A percentile compares a stretch with the other conserved stretches of the same genome.
These are phyloP conservation scores for Asclepias syriaca DNA, from an alignment of 257 asterid species.

Conservation along the genomic window DNA sequence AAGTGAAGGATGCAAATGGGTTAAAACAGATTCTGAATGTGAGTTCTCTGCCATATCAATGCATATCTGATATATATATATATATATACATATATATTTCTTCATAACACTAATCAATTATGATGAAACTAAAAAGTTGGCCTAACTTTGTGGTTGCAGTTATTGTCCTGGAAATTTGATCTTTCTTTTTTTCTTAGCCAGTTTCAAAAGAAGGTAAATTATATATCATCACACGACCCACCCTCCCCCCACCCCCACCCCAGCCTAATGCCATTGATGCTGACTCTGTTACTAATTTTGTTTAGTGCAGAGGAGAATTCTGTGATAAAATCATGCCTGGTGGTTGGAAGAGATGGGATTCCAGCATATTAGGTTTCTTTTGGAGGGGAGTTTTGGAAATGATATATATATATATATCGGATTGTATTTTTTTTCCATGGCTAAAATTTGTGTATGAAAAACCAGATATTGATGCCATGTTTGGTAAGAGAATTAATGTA, in stretches of 20 bases:
- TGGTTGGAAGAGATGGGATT: too few species aligned
- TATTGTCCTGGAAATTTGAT: constrained; percentile 78
- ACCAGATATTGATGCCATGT: constrained; percentile 11
- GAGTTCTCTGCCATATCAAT: constrained; percentile 20
- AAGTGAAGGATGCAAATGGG: constrained; percentile 60
- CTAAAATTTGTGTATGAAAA: not conserved
- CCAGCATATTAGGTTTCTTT: not conserved
- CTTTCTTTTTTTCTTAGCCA: constrained; percentile 11
- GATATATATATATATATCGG: not conserved
- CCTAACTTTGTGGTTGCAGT: constrained; percentile 34
- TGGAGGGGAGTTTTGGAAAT: not conserved
- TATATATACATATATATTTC: too few species aligned
- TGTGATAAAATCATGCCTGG: not conserved
- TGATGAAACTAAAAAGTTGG: not conserved
- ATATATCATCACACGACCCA: not conserved
- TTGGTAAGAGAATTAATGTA: constrained; percentile 7
- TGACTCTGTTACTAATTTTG: not conserved
- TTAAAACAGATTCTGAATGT: constrained; percentile 83
- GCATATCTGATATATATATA: not conserved
- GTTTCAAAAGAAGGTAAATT: constrained; percentile 2
- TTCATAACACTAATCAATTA: not conserved
- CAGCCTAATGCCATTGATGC: not conserved
- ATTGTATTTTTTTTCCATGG: constrained; percentile 29
- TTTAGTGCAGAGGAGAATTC: constrained; percentile 1
- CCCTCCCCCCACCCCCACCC: not conserved